Percentiles rank a stretch among this genome's conserved stretches.
phyloP scores from a whole-genome alignment of 164 flowering plant species.

The Paratinospora sagittata region DNA sequence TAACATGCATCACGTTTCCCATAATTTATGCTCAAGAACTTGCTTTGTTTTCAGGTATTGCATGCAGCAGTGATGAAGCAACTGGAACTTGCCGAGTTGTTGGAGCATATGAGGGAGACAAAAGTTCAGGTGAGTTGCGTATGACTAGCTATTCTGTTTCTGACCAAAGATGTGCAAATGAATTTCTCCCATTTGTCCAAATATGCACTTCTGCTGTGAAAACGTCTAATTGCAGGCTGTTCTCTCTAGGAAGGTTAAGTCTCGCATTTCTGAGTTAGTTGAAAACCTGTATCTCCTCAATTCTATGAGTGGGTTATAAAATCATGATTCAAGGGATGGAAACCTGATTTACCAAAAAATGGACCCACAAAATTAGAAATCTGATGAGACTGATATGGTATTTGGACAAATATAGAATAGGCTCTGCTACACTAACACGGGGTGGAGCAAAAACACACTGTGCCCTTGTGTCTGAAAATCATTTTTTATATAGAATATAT shows the following conservation, averaged over 20 bases:
- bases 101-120: constrained; percentile 45
- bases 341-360: too few species aligned
- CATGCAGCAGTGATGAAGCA: constrained; percentile 68
- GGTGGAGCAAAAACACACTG: too few species aligned
- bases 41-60: constrained; percentile 42
- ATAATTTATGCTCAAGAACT: neutral
- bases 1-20: neutral
- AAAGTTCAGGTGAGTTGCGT: constrained; percentile 46
- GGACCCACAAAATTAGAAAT: too few species aligned
- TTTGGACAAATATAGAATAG: too few species aligned
- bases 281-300: too few species aligned
- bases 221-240: neutral
- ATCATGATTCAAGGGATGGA: too few species aligned
- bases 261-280: too few species aligned
- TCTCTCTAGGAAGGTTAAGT: neutral
- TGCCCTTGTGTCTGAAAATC: too few species aligned
- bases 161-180: neutral
- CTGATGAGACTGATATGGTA: too few species aligned
- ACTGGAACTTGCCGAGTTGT: constrained; percentile 44
- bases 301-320: too few species aligned
- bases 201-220: neutral
- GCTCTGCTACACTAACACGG: too few species aligned
- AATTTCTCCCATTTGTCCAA: neutral
- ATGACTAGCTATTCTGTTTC: neutral
- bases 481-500: too few species aligned